Base-by-base conservation (phyloP, 2,329 filamentous ascomycete genomes). In the Blastomyces parvus region DNA sequence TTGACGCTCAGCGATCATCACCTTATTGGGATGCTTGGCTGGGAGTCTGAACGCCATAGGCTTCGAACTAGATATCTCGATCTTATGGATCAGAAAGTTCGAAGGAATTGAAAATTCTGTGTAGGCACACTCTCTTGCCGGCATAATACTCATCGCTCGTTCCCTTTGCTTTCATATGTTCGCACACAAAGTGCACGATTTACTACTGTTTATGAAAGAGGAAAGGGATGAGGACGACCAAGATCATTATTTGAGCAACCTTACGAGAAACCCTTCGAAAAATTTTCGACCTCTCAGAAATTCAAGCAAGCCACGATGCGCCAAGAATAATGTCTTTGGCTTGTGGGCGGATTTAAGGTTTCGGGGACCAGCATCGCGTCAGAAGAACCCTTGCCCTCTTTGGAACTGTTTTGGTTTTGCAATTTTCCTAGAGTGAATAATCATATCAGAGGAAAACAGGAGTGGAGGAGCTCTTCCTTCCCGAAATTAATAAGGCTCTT, bases 221-320 rank as follows among this genome's bases (percentile, higher is more conserved):
- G 22, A 25, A 22, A 17, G 13, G 40, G 25, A 57, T 30, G n/a
- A 38, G 38, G n/a, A 22, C 5, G 25, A 53, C 17, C 30, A 53
- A 30, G 2, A 33, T 53, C 9, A n/a, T 25, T 53, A 11, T 52
- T 30, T 19, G 25, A 13, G 6, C 1, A 30, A 53, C 50, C 33
- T 46, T 50, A 27, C n/a, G 52, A 36, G 3, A 40, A 38, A 57
- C 33, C n/a, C n/a, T 40, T 55, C 22, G 1, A 38, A 19, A 38
- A 6, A 8, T 55, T 55, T 57, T 36, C 7, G 55, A 57, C 22
- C 30, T 38, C 53, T 56, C 53, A 53, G 33, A 56, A 56, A 38
- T 33, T 1, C 33, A 40, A 40, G 36, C 33, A 57, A 57, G 55
- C 55, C 55, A 57, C 55, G 25, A 40, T 57, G n/a, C 55, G 55